These are phyloP conservation scores for Euphorbia schlechtendalii DNA, from an alignment of 441 rosid species.

Conservation along the genomic window DNA sequence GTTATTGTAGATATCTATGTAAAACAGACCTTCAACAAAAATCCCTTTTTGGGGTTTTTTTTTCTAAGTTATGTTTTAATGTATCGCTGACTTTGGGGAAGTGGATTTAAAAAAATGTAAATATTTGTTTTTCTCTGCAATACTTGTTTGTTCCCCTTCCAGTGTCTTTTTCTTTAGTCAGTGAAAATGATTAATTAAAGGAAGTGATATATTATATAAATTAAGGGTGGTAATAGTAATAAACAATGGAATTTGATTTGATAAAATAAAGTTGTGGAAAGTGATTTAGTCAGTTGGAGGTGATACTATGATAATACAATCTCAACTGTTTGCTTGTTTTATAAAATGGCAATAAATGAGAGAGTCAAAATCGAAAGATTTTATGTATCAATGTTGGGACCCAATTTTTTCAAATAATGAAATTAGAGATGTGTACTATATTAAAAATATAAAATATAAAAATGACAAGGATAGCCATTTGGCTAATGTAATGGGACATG, in stretches of 20 bases:
- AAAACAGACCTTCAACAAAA: too few relatives aligned
- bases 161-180: neutral
- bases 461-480: neutral
- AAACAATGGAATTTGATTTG: neutral
- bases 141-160: neutral
- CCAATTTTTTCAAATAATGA: neutral
- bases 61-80: conserved; percentile 22
- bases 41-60: too few relatives aligned
- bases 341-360: neutral
- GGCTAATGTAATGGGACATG: neutral
- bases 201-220: neutral
- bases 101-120: conserved; percentile 28
- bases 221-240: neutral
- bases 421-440: neutral
- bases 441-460: neutral
- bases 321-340: neutral
- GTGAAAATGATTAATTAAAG: neutral
- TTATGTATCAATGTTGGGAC: conserved; percentile 18
- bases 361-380: conserved; percentile 15
- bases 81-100: conserved; percentile 36
- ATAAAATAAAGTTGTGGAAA: neutral
- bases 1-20: too few relatives aligned
- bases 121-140: conserved; percentile 16
- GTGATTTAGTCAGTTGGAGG: neutral
- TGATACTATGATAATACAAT: neutral